Evolutionary conservation across 257 asterid genomes (phyloP), one percentile per base, ranked within the genome.

Genomic region (Henckelia pumila): DNA sequence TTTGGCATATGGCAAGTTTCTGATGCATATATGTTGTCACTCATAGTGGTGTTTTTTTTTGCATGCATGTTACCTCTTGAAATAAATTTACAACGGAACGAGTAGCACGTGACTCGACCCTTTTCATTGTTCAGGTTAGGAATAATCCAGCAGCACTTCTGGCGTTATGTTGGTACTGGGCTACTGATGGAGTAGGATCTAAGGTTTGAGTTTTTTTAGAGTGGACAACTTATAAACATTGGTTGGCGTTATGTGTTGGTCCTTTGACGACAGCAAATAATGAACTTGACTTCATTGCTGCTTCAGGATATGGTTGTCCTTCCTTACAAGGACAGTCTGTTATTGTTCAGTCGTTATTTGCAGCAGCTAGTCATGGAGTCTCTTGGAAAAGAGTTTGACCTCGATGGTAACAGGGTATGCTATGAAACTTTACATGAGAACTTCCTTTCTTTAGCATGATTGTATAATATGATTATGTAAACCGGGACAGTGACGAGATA

Each of bases 331-430:
- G 99, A 91, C 77, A 94, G 98, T 77, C 79, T 94, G 25, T 78
- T 94, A 71, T 78, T 94, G 81, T 91, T 94, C 72, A 94, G 98
- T 84, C 86, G 98, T 70, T 94, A 94, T 71, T 76, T 94, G 74
- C 99, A 94, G 81, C 98, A 94, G 81, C 89, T 94, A 78, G 98
- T 94, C 77, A 91, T 94, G 99, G 99, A 94, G 84, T 91, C 99
- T 61, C 92, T 91, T 32, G 99, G 99, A 35, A 94, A 94, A 80
- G 99, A 94, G 81, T 91, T 91, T 78, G 98, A 94, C 82, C 92
- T 91, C 58, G 88, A 91, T 71, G 99, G 99, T 50, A 91, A 91
- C 75, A 81, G 90, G 95, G 98, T 91, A 83, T 70, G 81, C 72
- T 76, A 16, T n/a, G 28, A 53, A 28, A 69, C 60, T 73, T 64